A percentile compares a stretch with the other conserved stretches of the same genome.
These are phyloP conservation scores for Lactarius evosmus DNA, from an alignment of 768 basidiomycete genomes.

Conservation along the genomic window DNA sequence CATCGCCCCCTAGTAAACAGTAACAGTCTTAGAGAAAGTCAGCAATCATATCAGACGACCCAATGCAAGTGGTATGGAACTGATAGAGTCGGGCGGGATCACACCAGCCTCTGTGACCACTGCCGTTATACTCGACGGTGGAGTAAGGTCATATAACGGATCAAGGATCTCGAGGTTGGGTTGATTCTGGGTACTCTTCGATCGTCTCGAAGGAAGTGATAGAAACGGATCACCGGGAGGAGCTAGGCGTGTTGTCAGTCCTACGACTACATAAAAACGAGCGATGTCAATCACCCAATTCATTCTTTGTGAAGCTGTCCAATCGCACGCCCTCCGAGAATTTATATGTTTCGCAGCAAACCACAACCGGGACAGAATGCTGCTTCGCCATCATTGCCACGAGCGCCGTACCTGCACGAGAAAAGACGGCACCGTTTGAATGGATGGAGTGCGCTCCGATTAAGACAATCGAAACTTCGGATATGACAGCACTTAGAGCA, in stretches of 20 bases:
- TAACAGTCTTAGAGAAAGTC: not conserved
- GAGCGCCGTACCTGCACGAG: conserved; percentile 90
- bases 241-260: conserved; percentile 28
- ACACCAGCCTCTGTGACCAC: conserved; percentile 97
- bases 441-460: conserved; percentile 93
- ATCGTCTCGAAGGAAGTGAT: conserved; percentile 35
- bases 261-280: not conserved
- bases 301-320: conserved; percentile 95
- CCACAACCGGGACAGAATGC: conserved; percentile 87
- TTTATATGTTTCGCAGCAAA: conserved; percentile 98
- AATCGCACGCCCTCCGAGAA: conserved; percentile 90
- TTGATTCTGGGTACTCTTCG: conserved; percentile 34
- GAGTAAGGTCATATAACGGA: conserved; percentile 92
- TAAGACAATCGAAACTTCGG: conserved; percentile 79
- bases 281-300: conserved; percentile 62
- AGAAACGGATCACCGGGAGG: conserved; percentile 37
- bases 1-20: not conserved
- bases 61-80: conserved; percentile 74
- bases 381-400: conserved; percentile 96
- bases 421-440: conserved; percentile 91
- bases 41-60: conserved; percentile 34
- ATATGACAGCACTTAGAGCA: conserved; percentile 74
- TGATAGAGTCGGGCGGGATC: conserved; percentile 89
- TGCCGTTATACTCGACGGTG: conserved; percentile 87
- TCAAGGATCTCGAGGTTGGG: conserved; percentile 74